Evolutionary conservation across 108 stramenopile genomes (phyloP).

Genomic region (Hondaea fermentalgiana): DNA sequence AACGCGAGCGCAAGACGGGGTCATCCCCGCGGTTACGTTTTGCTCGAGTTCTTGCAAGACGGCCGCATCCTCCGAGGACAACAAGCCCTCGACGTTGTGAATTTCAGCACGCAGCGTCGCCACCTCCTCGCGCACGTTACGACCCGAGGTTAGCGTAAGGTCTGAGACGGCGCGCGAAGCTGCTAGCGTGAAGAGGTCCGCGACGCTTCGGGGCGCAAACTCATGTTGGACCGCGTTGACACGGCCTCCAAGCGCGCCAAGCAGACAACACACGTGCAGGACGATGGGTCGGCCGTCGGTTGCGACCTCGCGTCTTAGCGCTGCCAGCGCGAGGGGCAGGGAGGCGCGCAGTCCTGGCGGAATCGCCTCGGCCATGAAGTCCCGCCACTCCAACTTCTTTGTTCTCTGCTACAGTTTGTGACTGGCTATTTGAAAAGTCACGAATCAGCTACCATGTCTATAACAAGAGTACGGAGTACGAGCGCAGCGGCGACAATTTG

Average conservation of each 20-base stretch:
- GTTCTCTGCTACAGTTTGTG: too few species aligned
- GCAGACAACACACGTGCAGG: neutral
- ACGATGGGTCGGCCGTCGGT: neutral
- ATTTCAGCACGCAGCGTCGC: neutral
- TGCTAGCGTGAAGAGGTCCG: neutral
- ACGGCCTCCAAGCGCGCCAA: neutral
- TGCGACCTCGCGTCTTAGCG: neutral
- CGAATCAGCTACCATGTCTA: too few species aligned
- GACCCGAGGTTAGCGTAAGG: neutral
- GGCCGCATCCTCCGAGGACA: too few species aligned
- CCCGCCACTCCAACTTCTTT: too few species aligned
- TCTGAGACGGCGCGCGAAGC: neutral
- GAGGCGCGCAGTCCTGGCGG: neutral
- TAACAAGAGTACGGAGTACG: too few species aligned
- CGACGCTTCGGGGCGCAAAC: neutral
- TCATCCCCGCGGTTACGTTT: too few species aligned
- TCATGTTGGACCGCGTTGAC: neutral
- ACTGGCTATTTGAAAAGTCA: too few species aligned
- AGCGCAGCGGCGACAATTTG: too few species aligned
- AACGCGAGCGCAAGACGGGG: neutral
- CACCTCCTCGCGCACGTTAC: neutral
- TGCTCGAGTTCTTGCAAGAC: too few species aligned
- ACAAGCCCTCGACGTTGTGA: neutral
- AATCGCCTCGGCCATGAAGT: neutral
- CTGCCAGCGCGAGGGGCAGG: neutral